Evolutionary conservation across 768 basidiomycete genomes (phyloP), one percentile per base, ranked within the genome.

Genomic region (Nidula microcarpa): DNA sequence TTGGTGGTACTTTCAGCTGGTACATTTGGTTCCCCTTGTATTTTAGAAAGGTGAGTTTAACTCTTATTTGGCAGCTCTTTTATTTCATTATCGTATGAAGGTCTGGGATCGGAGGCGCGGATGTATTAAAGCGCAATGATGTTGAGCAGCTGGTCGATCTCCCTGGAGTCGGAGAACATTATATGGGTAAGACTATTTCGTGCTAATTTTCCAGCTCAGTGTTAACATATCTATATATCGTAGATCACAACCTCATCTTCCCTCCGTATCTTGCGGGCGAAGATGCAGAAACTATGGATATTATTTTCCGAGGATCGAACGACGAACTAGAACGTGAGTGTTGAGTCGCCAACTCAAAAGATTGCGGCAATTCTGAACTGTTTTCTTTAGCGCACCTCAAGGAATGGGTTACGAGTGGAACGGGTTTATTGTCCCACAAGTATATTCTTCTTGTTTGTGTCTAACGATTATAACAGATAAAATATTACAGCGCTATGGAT

Each of bases 161-260:
- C 11, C 87, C 88, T 1, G 86, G 85, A 14, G 90, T 94, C 0
- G 90, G 91, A 9, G 85, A 87, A 61, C 80, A 89, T 56, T 82
- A 80, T 50, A 73, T 77, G 57, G 83, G 82, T 78, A 8, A 8
- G 37, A 9, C 18, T 23, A 36, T 50, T 37, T 9, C 30, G 7
- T 36, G 37, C 36, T 23, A n/a, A 39, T 14, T 35, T 35, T 46
- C n/a, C 34, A 17, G 1, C 34, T 43, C 41, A 23, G 18, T 36
- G 18, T 10, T 35, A 5, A 36, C 53, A 6, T 3, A 16, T 13
- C 41, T 43, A 33, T 47, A 52, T 7, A 47, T 30, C 33, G 11
- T 36, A 80, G 79, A 79, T 55, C 79, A 79, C 54, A 73, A 70
- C 53, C 44, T 69, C 33, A 55, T 67, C 2, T 63, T 72, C 55